A percentile compares a stretch with the other conserved stretches of the same genome.
Conservation (phyloP, 1,139 yeast genomes). For the Meyerozyma smithsonii region DNA sequence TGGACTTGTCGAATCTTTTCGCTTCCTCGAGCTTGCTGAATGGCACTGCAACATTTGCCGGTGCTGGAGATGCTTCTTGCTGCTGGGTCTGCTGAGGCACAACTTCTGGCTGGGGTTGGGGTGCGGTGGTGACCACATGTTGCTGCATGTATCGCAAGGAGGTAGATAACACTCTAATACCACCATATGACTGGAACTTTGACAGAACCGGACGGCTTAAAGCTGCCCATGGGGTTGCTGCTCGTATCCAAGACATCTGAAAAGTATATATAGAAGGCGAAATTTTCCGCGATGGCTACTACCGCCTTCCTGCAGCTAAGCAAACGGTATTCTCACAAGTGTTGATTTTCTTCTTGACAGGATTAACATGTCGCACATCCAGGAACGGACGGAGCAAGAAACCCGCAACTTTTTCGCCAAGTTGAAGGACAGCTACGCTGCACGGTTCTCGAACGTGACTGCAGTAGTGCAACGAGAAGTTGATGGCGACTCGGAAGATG, state of each 20-base stretch:
- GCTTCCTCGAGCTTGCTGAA: background rate
- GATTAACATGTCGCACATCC: background rate
- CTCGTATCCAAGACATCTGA: background rate
- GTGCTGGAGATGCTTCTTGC: background rate
- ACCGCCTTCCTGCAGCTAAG: background rate
- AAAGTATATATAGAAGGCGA: background rate
- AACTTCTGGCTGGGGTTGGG: background rate
- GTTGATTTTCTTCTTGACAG: background rate
- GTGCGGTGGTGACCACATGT: background rate
- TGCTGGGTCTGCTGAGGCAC: background rate
- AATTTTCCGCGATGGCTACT: constrained; percentile 1
- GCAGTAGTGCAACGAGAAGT: constrained; percentile 25
- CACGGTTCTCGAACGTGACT: constrained; percentile 29
- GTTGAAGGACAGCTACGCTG: constrained; percentile 32
- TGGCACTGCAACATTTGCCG: background rate
- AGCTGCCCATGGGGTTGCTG: background rate
- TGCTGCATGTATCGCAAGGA: background rate
- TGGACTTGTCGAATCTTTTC: background rate
- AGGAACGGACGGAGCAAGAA: constrained; percentile 2
- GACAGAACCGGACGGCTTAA: background rate
- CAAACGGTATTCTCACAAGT: background rate
- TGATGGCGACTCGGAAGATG: constrained; percentile 36
- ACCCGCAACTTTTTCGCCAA: constrained; percentile 26
- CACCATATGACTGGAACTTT: background rate
- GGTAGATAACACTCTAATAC: background rate